A percentile compares a stretch with the other conserved stretches of the same genome.
phyloP scores from a whole-genome alignment of 805 yeast genomes.

The Candida berthetii region DNA sequence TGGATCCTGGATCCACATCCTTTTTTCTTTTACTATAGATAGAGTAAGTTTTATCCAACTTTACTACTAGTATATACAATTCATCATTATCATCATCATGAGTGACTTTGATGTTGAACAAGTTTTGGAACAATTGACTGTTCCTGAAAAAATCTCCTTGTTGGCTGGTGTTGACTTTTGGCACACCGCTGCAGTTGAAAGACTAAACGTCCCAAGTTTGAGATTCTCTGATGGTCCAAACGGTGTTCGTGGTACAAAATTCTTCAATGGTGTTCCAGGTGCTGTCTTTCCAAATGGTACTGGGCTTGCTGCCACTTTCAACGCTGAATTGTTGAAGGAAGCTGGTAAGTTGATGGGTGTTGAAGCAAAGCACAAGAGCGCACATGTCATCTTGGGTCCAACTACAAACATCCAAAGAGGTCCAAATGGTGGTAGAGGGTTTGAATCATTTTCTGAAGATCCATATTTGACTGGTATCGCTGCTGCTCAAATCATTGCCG shows the following conservation, averaged over 20 bases:
- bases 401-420: slow-evolving; percentile 48
- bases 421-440: slow-evolving; percentile 58
- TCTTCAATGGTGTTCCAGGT: slow-evolving; percentile 44
- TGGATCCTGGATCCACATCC: too few species aligned
- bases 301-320: slow-evolving; percentile 50
- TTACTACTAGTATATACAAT: too few species aligned
- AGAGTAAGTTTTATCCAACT: too few species aligned
- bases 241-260: slow-evolving; percentile 54
- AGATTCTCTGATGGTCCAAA: slow-evolving; percentile 58
- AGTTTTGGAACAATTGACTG: slow-evolving; percentile 17
- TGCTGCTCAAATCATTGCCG: slow-evolving; percentile 44
- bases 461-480: slow-evolving; percentile 42
- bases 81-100: slow-evolving; percentile 19
- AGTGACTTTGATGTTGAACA: slow-evolving; percentile 19
- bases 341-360: slow-evolving; percentile 48
- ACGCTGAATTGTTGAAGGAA: slow-evolving; percentile 37
- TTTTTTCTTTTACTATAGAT: too few species aligned
- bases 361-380: slow-evolving; percentile 50
- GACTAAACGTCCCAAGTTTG: slow-evolving; percentile 37
- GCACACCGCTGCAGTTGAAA: slow-evolving; percentile 38
- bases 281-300: slow-evolving; percentile 57
- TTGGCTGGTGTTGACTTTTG: slow-evolving; percentile 41
- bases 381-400: slow-evolving; percentile 44
- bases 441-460: slow-evolving; percentile 59
- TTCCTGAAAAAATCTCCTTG: slow-evolving; percentile 22